Base-by-base conservation (phyloP, 495 filamentous ascomycete species). In the Lichina pygmaea region DNA sequence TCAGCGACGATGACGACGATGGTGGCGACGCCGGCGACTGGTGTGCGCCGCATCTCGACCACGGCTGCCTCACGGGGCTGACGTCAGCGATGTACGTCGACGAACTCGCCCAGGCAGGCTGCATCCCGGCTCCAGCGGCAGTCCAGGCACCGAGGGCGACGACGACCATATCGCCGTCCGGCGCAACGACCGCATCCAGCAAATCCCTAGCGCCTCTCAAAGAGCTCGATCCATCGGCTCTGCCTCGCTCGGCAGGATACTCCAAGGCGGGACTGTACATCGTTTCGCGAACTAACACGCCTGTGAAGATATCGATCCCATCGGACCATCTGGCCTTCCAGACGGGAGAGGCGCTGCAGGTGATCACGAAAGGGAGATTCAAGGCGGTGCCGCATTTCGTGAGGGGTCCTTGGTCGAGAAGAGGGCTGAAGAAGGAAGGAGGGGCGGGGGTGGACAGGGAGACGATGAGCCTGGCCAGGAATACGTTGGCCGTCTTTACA, bases 351-450 rank as follows among this genome's bases (percentile, higher is more conserved):
- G 77, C 89, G 1, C 60, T 97, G 44, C 75, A 95, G 62, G 60
- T 79, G 11, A 93, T 97, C 54, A 95, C 89, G 3, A 59, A 65
- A 34, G 91, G 91, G 6, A 75, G 71, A 55, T 92, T 97, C 61
- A 78, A 77, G 55, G 91, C 89, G 1, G 89, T 97, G 45, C 89
- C 89, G 55, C 89, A 97, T 66, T 94, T 92, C 60, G 89, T 97
- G 15, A 72, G 77, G 50, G 89, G 85, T 1, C 64, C 73, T 46
- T 57, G 66, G 34, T 57, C 62, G 1, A 58, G 58, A 17, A 46
- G 53, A 61, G 43, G 58, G 44, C 24, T 24, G 2, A 4, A 4
- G 24, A 24, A 24, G 24, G 24, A 24, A 4, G 2, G 24, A 24
- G 24, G 38, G 58, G 51, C 16, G 44, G 57, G 55, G 47, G 58